These are phyloP conservation scores for Sordaria brevicollis DNA, from an alignment of 495 filamentous ascomycete genomes.

Conservation along the genomic window DNA sequence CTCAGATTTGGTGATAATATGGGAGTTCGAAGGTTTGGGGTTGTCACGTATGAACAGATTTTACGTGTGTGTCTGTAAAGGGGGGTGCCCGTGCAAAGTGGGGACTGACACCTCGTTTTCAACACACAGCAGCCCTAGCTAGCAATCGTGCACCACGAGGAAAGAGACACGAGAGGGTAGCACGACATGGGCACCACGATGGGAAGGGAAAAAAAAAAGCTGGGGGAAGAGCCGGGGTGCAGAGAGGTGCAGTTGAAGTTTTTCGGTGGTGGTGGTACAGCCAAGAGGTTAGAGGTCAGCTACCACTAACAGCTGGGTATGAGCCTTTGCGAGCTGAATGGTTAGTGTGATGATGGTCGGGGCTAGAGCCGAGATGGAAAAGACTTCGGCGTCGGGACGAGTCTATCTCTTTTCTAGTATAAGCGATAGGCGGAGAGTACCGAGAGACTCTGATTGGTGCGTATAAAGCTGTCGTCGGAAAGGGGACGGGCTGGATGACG, in stretches of 20 bases:
- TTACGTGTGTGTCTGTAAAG: too few species aligned
- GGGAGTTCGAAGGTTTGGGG: too few species aligned
- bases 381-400: not conserved
- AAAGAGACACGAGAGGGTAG: not conserved
- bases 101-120: too few species aligned
- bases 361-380: not conserved
- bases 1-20: too few species aligned
- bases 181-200: not conserved
- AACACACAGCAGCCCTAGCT: not conserved
- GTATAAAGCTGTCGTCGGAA: not conserved
- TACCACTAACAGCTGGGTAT: not conserved
- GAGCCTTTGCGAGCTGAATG: not conserved
- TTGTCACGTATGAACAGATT: too few species aligned
- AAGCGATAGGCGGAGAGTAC: not conserved
- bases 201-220: too few species aligned
- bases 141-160: not conserved
- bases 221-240: not conserved
- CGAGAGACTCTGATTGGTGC: not conserved
- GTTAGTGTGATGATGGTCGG: not conserved
- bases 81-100: too few species aligned
- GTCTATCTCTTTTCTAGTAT: too few species aligned
- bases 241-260: not conserved
- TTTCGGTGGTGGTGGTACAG: not conserved
- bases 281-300: not conserved
- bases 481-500: not conserved